phyloP scores from a whole-genome alignment of 2,329 filamentous ascomycete species.

The Aspergillus ochraceoroseus region DNA sequence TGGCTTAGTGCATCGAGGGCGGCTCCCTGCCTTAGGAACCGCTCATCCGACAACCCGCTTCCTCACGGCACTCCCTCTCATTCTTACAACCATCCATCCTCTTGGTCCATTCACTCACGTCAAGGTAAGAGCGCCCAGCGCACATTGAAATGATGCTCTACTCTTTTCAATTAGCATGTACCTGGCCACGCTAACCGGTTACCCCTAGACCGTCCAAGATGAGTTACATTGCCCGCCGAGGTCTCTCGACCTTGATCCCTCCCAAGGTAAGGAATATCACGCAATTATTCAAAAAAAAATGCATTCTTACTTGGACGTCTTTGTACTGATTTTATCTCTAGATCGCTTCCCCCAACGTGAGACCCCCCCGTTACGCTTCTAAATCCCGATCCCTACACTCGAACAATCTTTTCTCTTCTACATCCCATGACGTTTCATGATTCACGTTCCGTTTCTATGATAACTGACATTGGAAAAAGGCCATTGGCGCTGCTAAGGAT shows the following conservation, averaged over 20 bases:
- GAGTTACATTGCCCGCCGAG: slow-evolving; percentile 87
- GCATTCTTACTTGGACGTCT: slow-evolving; percentile 14
- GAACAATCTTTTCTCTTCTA: slow-evolving; percentile 24
- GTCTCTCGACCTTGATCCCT: slow-evolving; percentile 96
- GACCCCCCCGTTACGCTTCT: slow-evolving; percentile 17
- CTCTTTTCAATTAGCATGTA: not conserved
- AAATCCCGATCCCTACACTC: slow-evolving; percentile 16
- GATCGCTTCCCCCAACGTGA: slow-evolving; percentile 42
- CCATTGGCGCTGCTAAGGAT: slow-evolving; percentile 90
- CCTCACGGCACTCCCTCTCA: slow-evolving; percentile 32
- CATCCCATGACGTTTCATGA: slow-evolving; percentile 11
- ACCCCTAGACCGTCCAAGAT: slow-evolving; percentile 56
- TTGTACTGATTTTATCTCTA: slow-evolving; percentile 36
- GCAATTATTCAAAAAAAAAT: slow-evolving; percentile 7
- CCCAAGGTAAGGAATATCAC: slow-evolving; percentile 69
- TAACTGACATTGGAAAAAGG: slow-evolving; percentile 55
- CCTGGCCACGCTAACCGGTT: slow-evolving; percentile 21
- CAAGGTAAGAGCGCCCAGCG: slow-evolving; percentile 28
- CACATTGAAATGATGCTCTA: not conserved
- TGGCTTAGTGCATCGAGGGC: slow-evolving; percentile 34
- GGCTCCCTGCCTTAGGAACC: slow-evolving; percentile 25
- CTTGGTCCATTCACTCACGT: slow-evolving; percentile 32
- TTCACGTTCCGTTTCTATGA: slow-evolving; percentile 9
- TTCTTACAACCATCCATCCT: slow-evolving; percentile 32
- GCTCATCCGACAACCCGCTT: slow-evolving; percentile 38